phyloP scores from a whole-genome alignment of 306 rosid genomes.

The Pterocarpus macrocarpus region DNA sequence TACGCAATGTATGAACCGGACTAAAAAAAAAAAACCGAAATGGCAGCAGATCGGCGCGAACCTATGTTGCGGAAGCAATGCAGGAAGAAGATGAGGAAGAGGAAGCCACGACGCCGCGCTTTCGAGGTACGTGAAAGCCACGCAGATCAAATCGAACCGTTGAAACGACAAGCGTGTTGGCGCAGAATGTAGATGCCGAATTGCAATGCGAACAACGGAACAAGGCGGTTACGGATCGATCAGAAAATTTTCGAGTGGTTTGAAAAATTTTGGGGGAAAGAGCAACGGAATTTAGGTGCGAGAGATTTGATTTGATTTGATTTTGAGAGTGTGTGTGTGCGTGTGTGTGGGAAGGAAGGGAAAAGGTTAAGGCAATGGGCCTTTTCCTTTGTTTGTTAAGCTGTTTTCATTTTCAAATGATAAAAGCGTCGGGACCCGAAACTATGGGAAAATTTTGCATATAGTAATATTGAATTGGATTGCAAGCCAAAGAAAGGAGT shows the following conservation, averaged over 20 bases:
- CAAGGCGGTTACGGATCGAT: constrained; percentile 48
- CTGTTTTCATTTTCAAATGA: constrained; percentile 53
- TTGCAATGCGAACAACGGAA: constrained; percentile 25
- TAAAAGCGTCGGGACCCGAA: constrained; percentile 39
- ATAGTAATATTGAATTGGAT: constrained; percentile 35
- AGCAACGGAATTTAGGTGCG: constrained; percentile 51
- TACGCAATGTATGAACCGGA: not conserved
- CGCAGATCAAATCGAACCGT: constrained; percentile 27
- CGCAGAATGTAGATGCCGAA: constrained; percentile 14
- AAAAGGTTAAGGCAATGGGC: constrained; percentile 29
- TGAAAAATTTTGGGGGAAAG: not conserved
- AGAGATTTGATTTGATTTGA: constrained; percentile 32
- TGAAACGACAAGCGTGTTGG: not conserved
- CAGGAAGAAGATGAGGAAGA: constrained; percentile 30
- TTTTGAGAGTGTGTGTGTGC: not conserved
- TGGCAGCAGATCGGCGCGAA: constrained; percentile 51
- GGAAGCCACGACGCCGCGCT: constrained; percentile 13
- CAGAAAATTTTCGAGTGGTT: not conserved
- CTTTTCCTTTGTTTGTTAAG: constrained; percentile 20
- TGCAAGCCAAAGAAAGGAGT: constrained; percentile 35
- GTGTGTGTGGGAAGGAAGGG: not conserved
- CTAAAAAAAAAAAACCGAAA: constrained; percentile 3
- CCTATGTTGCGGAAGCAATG: constrained; percentile 46
- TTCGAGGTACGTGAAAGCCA: constrained; percentile 6
- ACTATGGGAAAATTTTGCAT: constrained; percentile 30